These are phyloP conservation scores for Castanea mollissima DNA, from an alignment of 306 rosid genomes.

Conservation along the genomic window DNA sequence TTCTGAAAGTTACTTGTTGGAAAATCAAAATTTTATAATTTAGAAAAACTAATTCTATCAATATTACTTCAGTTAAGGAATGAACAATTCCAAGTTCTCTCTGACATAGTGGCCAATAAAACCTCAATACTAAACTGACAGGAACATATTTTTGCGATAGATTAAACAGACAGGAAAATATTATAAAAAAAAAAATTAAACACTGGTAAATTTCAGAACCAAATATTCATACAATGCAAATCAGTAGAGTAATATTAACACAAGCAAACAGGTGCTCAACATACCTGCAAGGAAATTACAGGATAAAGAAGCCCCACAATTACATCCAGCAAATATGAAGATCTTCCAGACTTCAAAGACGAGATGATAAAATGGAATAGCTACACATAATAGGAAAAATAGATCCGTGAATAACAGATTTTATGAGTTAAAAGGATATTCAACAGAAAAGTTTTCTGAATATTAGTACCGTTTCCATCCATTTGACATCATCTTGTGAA, in stretches of 20 bases:
- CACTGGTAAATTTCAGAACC: slow-evolving; percentile 3
- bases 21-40: not conserved
- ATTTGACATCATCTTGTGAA: slow-evolving; percentile 84
- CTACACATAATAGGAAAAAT: slow-evolving; percentile 47
- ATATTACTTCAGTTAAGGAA: slow-evolving; percentile 3
- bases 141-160: not conserved
- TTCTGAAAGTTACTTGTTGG: slow-evolving; percentile 4
- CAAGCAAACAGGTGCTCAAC: slow-evolving; percentile 22
- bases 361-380: slow-evolving; percentile 85
- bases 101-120: not conserved
- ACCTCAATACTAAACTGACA: not conserved
- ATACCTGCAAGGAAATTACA: slow-evolving; percentile 91
- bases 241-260: not conserved
- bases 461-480: slow-evolving; percentile 95
- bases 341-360: slow-evolving; percentile 89
- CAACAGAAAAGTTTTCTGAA: slow-evolving; percentile 1
- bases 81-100: not conserved
- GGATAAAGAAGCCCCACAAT: slow-evolving; percentile 90
- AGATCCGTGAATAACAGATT: slow-evolving; percentile 23
- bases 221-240: slow-evolving; percentile 13
- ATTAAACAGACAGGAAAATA: not conserved
- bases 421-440: slow-evolving; percentile 23
- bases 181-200: not conserved
- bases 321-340: slow-evolving; percentile 79
- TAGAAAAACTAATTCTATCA: not conserved